Percentiles rank a stretch among this genome's conserved stretches.
Evolutionary conservation across 2,329 filamentous ascomycete genomes (phyloP).

Genomic region (Aspergillus carbonarius): DNA sequence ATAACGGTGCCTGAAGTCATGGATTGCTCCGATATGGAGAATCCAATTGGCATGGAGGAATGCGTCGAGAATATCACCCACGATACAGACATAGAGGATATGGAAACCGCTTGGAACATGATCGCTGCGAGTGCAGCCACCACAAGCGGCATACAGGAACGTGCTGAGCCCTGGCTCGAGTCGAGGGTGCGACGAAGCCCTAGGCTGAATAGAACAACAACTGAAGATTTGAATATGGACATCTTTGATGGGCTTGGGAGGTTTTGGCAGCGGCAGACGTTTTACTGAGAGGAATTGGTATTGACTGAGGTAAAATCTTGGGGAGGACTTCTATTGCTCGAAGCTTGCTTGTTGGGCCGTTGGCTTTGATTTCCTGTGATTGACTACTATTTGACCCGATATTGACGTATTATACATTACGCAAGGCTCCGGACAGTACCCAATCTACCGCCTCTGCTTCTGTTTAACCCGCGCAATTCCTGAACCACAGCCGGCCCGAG

Average conservation of each 20-base stretch:
- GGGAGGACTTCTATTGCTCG: not conserved
- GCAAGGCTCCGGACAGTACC: not conserved
- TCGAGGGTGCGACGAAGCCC: not conserved
- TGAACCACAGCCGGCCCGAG: not conserved
- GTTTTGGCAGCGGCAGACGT: conserved; percentile 25
- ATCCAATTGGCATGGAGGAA: not conserved
- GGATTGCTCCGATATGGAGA: not conserved
- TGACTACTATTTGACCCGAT: not conserved
- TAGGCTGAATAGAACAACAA: not conserved
- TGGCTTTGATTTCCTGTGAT: not conserved
- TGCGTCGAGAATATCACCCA: not conserved
- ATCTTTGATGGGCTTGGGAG: not conserved
- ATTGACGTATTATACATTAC: not conserved
- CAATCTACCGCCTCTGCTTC: not conserved
- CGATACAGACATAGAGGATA: not conserved
- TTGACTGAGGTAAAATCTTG: not conserved
- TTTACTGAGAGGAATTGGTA: conserved; percentile 23
- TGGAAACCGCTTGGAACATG: not conserved
- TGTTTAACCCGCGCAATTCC: not conserved
- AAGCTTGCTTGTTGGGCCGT: not conserved
- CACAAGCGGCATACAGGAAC: not conserved
- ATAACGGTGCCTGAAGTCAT: not conserved
- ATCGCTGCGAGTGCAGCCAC: not conserved
- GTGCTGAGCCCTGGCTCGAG: not conserved
- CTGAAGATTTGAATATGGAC: not conserved